Evolutionary conservation across 2,329 filamentous ascomycete species (phyloP).

Genomic region (Stylonectria norvegica): DNA sequence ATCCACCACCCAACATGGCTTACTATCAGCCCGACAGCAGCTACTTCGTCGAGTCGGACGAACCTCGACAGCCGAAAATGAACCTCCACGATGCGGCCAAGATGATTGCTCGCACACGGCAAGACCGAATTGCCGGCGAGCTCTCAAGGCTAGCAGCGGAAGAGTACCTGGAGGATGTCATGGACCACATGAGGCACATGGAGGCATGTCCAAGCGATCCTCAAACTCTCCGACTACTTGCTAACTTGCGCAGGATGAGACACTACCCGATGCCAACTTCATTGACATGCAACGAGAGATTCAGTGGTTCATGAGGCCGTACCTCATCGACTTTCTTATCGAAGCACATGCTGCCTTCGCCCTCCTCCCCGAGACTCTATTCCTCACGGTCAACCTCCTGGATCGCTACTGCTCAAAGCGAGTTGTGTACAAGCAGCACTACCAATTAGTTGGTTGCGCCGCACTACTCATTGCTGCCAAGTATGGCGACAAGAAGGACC

Average conservation of each 20-base stretch:
- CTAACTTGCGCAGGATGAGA: conserved; percentile 65
- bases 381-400: conserved; percentile 92
- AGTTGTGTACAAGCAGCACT: conserved; percentile 98
- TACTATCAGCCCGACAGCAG: conserved; percentile 42
- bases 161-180: conserved; percentile 91
- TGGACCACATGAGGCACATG: conserved; percentile 94
- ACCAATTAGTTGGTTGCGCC: conserved; percentile 94
- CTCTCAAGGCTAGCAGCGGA: conserved; percentile 80
- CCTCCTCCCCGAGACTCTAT: conserved; percentile 89
- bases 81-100: conserved; percentile 73
- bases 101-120: conserved; percentile 74
- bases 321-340: conserved; percentile 95
- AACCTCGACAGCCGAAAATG: conserved; percentile 52
- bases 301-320: conserved; percentile 99
- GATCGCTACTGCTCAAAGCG: conserved; percentile 97
- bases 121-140: conserved; percentile 85
- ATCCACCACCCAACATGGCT: conserved; percentile 42
- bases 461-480: conserved; percentile 95
- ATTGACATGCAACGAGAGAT: conserved; percentile 99
- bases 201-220: conserved; percentile 54
- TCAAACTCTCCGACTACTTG: too few relatives aligned
- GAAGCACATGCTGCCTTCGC: conserved; percentile 96
- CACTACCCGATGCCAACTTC: conserved; percentile 89
- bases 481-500: conserved; percentile 97
- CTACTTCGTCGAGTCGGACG: conserved; percentile 57